Evolutionary conservation across 129 eudicot species (phyloP), one percentile per base, ranked within the genome.

Genomic region (Flaveria ramosissima): DNA sequence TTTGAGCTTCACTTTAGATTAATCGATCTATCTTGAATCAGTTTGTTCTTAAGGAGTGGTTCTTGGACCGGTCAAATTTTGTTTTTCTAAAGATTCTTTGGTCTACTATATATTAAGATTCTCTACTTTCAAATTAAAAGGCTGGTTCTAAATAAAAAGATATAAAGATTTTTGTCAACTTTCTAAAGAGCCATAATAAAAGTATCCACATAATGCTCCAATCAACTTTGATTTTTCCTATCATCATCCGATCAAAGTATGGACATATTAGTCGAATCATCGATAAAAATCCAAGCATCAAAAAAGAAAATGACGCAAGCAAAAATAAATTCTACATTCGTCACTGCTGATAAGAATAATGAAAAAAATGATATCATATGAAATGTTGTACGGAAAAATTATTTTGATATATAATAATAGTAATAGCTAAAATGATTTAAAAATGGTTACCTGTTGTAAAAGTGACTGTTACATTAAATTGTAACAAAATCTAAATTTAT

Each of bases 41-140:
- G n/a, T 19, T 57, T 36, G 78, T 57, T 42, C 68, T 57, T 63
- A 62, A 6, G 48, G 50, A 65, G 67, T 65, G 52, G 80, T 52
- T 74, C n/a, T 14, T 74, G 19, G 45, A 74, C 71, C 45, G 6
- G 70, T 60, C 27, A 17, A 15, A 26, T 9, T 55, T n/a, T 36
- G 2, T 24, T 4, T 47, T 63, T 20, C 32, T 13, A 50, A 75
- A 76, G 71, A 75, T 75, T 75, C 64, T 64, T 74, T 19, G 5
- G 13, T 30, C 9, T 39, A 8, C 68, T 60, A 4, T 23, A 43
- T 61, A 74, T 23, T 12, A 15, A 57, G 46, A 60, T 14, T 41
- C 30, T 72, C 60, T 32, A 53, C 50, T 24, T 55, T 6, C n/a
- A 70, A 70, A 70, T 36, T 36, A 50, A 50, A 10, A 9, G 3